Base-by-base conservation (phyloP, 306 rosid genomes). In the Lathyrus tuberosus region DNA sequence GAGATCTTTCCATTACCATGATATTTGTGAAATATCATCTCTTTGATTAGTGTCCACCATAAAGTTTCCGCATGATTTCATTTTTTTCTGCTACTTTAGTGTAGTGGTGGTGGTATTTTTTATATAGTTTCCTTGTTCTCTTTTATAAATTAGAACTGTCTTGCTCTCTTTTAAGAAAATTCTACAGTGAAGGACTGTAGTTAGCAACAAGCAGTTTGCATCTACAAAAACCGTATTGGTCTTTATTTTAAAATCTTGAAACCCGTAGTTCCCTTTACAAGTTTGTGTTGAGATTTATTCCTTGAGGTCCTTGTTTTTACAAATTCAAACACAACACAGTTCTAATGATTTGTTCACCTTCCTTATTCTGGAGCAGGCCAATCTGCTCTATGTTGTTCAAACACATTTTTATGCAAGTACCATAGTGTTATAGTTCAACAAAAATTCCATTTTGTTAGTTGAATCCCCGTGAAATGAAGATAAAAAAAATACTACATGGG, bases 401-500 rank as follows among this genome's bases (percentile, higher is more conserved):
- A 33, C 8, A 6, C 37, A 33, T 33, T 6, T 6, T 65, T 73
- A 42, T 42, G 41, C 44, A 62, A 52, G 35, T 18, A 30, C 67
- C 41, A 31, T 15, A 4, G 30, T 64, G 66, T 13, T 52, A 37
- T 69, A 47, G 53, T 47, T 47, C 10, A 43, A 35, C 37, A 4
- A 35, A 6, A 51, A 47, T 63, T 42, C 51, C 33, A 26, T 43
- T 65, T 65, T 38, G 53, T 51, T 12, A 24, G 62, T 57, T 70
- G 40, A 65, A 70, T 56, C 62, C 60, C 42, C 30, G 17, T 4
- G 58, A 49, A 61, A 14, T 20, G 51, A 24, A 28, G 44, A 47
- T 2, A 78, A 78, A 78, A 78, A 26, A 26, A 26, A 18, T 35
- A 44, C 73, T 67, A 30, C 63, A 49, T 40, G 51, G 44, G 15